Base-by-base conservation (phyloP, 768 basidiomycete genomes). In the Serendipita vermifera region DNA sequence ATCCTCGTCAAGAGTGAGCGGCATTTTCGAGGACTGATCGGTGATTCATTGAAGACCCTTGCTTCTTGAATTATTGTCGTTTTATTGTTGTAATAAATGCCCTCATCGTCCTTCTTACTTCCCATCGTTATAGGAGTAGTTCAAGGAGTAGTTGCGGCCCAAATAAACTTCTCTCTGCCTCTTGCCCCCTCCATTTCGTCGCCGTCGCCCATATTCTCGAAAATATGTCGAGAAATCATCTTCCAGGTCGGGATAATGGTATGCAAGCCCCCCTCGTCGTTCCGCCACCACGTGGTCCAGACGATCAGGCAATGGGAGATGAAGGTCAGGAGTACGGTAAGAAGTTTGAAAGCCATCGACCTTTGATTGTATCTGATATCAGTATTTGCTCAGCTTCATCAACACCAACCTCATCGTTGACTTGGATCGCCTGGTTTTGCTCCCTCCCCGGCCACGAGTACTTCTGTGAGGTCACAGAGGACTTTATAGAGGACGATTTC, bases 401-500 rank as follows among this genome's bases (percentile, higher is more conserved):
- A 26, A 90, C 87, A 2, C 88, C 87, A 27, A 91, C 88, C 59
- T 91, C 87, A 55, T 88, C 87, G 32, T 74, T 93, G 59, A 94
- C 90, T 57, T 94, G 90, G 90, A 93, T 93, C 65, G 87, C 82
- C 64, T 92, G 90, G 90, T 94, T 92, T 72, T 93, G 90, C 68
- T 89, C 89, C 36, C 73, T 94, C 53, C 90, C 90, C 9, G 88
- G 88, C 38, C 93, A 97, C 69, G 93, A 97, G 71, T 97, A 96
- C 74, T 97, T 96, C 68, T 93, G 90, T 70, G 93, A 96, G 72
- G 93, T 97, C 43, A 84, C 89, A 58, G 93, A 96, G 67, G 96
- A 99, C 67, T 99, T 98, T 70, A 98, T 99, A 68, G 91, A 98
- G 68, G 96, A 99, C 71, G 90, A 98, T 67, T 99, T 99, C 74